A percentile compares a stretch with the other conserved stretches of the same genome.
Conservation (phyloP, 495 filamentous ascomycete genomes). For the Penicillium argentinense region DNA sequence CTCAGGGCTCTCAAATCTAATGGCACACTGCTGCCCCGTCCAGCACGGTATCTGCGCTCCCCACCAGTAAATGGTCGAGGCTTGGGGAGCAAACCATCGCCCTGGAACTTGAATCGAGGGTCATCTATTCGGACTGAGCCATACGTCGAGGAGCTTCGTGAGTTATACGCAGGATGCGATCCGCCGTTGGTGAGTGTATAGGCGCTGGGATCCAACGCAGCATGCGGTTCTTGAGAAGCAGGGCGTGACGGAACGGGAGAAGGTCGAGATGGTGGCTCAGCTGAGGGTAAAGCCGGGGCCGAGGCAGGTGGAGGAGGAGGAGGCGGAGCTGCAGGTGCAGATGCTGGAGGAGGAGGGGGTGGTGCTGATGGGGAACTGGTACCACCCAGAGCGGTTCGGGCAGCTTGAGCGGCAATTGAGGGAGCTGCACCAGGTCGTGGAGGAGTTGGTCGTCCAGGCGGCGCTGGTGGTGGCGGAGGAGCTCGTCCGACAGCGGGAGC, state of each 20-base stretch:
- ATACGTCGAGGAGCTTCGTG: constrained; percentile 33
- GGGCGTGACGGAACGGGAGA: constrained; percentile 47
- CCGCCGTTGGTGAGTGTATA: constrained; percentile 71
- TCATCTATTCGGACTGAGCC: constrained; percentile 68
- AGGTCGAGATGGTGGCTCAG: constrained; percentile 47
- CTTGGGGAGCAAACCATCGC: constrained; percentile 78
- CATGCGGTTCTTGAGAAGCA: constrained; percentile 46
- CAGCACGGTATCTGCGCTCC: constrained; percentile 78
- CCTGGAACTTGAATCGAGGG: constrained; percentile 80
- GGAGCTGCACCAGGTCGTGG: constrained; percentile 39
- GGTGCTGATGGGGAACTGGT: constrained; percentile 21
- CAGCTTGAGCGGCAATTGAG: constrained; percentile 42
- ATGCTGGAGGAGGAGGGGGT: constrained; percentile 52
- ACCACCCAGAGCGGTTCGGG: constrained; percentile 34
- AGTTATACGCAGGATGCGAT: constrained; percentile 30
- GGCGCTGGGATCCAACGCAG: constrained; percentile 69
- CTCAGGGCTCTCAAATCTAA: constrained; percentile 66
- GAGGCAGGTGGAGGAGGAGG: constrained; percentile 47
- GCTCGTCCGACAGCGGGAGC: constrained; percentile 40
- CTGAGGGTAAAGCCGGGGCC: constrained; percentile 48
- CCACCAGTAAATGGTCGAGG: constrained; percentile 75
- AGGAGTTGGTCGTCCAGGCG: constrained; percentile 39
- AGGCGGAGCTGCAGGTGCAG: constrained; percentile 46
- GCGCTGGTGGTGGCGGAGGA: constrained; percentile 50
- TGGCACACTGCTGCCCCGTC: constrained; percentile 90